A percentile compares a stretch with the other conserved stretches of the same genome.
phyloP scores from a whole-genome alignment of 1,139 yeast species.

The Magnusiomyces magnusii region DNA sequence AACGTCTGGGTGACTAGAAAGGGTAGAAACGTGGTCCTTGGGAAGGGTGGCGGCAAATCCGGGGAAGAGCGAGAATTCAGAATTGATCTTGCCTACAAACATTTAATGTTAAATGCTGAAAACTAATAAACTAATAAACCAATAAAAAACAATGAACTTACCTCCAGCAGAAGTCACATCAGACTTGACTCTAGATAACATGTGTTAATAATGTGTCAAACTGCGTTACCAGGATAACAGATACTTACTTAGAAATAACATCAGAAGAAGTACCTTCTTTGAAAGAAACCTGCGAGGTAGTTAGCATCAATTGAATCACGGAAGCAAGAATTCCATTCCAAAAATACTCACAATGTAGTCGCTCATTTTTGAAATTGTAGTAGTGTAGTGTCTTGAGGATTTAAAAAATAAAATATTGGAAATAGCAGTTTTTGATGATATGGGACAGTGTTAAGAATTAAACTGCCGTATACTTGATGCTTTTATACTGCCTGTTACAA shows the following conservation, averaged over 20 bases:
- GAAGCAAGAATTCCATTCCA: not conserved
- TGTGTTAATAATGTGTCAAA: not conserved
- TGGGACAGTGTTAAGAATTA: too few species aligned
- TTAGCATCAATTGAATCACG: not conserved
- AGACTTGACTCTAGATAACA: not conserved
- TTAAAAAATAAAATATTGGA: not conserved
- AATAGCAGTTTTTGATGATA: not conserved
- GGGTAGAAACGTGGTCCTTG: conserved; percentile 23
- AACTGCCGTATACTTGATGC: too few species aligned
- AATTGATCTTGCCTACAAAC: conserved; percentile 20
- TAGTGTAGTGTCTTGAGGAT: not conserved
- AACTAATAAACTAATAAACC: not conserved
- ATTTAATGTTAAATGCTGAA: not conserved
- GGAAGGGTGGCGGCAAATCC: conserved; percentile 32
- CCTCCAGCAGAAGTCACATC: not conserved
- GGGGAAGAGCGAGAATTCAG: conserved; percentile 27
- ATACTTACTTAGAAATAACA: conserved; percentile 1
- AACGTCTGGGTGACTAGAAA: conserved; percentile 25
- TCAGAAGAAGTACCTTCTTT: conserved; percentile 2
- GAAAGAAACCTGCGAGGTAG: not conserved
- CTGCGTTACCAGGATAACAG: too few species aligned
- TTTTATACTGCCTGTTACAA: too few species aligned
- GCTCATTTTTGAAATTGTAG: not conserved
- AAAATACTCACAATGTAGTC: not conserved
- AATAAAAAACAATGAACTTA: not conserved